A percentile compares a stretch with the other conserved stretches of the same genome.
Evolutionary conservation across 140 eudicot species (phyloP).

Genomic region (Erigeron philadelphicus): DNA sequence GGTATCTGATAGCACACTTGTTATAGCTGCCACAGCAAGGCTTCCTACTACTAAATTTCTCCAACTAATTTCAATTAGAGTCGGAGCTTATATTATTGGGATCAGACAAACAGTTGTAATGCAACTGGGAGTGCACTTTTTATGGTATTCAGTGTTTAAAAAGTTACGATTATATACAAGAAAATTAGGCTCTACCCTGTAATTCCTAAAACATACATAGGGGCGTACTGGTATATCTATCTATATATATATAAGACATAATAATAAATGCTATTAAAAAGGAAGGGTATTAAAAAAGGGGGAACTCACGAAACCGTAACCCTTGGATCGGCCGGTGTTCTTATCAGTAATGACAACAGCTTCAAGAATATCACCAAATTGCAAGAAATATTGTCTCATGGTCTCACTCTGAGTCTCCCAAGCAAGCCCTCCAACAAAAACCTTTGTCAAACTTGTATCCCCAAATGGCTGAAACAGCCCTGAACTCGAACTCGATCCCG

Average conservation of each 20-base stretch:
- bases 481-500: constrained; percentile 63
- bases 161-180: neutral
- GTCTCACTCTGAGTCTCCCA: constrained; percentile 97
- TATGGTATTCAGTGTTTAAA: neutral
- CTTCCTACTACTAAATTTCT: no score
- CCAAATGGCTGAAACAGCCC: constrained; percentile 85
- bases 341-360: constrained; percentile 98
- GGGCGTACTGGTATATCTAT: no score
- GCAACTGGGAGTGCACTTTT: neutral
- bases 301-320: constrained; percentile 90
- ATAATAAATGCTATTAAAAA: neutral
- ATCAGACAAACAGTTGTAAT: neutral
- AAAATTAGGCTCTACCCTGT: neutral
- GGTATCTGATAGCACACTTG: neutral
- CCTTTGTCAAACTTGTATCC: constrained; percentile 81
- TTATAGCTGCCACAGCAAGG: neutral
- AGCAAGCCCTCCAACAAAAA: constrained; percentile 95
- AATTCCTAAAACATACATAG: no score
- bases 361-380: constrained; percentile 93
- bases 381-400: constrained; percentile 75
- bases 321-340: constrained; percentile 92
- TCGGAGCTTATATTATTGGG: neutral
- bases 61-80: no score
- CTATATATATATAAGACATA: neutral
- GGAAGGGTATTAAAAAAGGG: neutral